Base-by-base conservation (phyloP, 2,329 filamentous ascomycete species). In the Lecanicillium sp. region DNA sequence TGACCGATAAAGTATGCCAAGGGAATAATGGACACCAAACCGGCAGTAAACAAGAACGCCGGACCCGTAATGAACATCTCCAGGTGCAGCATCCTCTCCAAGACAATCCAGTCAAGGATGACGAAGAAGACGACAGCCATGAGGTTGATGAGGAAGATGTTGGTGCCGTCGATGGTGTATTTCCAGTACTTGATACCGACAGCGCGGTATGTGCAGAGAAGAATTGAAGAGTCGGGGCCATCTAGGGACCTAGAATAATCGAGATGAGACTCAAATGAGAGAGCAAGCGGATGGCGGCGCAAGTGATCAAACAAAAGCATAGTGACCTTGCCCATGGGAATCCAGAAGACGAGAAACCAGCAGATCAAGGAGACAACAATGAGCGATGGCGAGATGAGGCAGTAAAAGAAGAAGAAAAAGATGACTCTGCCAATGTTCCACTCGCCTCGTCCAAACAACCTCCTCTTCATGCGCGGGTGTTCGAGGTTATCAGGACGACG, bases 1-100 rank as follows among this genome's bases (percentile, higher is more conserved):
- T 98, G 93, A 1, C 93, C 93, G 56, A 98, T 98, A 65, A 98
- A 98, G 69, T 98, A 98, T 12, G 93, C 93, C 47, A 98, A 69
- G 3, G 93, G 93, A 41, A 98, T 96, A 63, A 98, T 94, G 37
- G 93, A 97, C 51, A 95, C 73, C 12, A 98, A 69, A 4, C 86
- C 87, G 4, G 90, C 78, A 1, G 83, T 76, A 64, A 98, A 98
- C 43, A 97, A 77, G 56, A 97, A 84, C 8, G 88, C 89, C 0
- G 89, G 83, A 21, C 87, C 83, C 0, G 91, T 95, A 55, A 96
- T 67, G 63, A 83, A 80, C 52, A 75, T 81, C 21, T 93, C 71
- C 20, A 94, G 56, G 17, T 84, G 78, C 29, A 97, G 67, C 4
- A 81, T 67, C 14, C 82, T 72, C 27, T 83, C 77, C 21, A 98